Evolutionary conservation across 192 early-diverging fungal species (phyloP).

Genomic region (Rhizophagus sp.): DNA sequence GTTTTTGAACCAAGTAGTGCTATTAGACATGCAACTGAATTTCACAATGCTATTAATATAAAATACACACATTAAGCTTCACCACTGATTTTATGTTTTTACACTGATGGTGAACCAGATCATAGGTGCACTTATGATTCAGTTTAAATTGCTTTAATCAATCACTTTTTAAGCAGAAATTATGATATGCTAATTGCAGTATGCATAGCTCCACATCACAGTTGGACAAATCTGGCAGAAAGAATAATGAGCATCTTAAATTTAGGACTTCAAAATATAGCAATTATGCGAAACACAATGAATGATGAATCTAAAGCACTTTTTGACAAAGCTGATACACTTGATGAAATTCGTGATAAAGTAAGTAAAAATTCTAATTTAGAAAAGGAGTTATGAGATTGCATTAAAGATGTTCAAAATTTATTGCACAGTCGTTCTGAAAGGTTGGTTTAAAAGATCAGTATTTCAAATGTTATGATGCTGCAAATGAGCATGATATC

Average conservation of each 20-base stretch:
- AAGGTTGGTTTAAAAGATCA: too few relatives aligned
- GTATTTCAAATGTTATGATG: too few relatives aligned
- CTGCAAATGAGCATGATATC: not conserved
- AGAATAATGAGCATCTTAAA: not conserved
- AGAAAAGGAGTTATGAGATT: not conserved
- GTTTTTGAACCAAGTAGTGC: not conserved
- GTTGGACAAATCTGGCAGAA: not conserved
- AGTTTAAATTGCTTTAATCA: conserved; percentile 1
- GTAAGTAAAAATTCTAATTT: not conserved
- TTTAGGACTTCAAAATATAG: not conserved
- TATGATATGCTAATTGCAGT: not conserved
- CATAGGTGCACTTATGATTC: not conserved
- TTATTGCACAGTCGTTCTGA: not conserved
- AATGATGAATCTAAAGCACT: not conserved
- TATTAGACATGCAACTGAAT: not conserved
- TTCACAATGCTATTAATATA: not conserved
- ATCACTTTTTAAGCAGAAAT: not conserved
- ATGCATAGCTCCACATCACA: not conserved
- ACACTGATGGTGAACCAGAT: not conserved
- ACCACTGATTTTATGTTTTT: not conserved
- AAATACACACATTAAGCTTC: not conserved
- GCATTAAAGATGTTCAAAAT: not conserved
- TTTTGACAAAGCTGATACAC: not conserved
- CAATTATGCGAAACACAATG: not conserved
- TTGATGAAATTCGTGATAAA: not conserved